Evolutionary conservation across 768 basidiomycete genomes (phyloP), one percentile per base, ranked within the genome.

Genomic region (Hirschioporus abietinus): DNA sequence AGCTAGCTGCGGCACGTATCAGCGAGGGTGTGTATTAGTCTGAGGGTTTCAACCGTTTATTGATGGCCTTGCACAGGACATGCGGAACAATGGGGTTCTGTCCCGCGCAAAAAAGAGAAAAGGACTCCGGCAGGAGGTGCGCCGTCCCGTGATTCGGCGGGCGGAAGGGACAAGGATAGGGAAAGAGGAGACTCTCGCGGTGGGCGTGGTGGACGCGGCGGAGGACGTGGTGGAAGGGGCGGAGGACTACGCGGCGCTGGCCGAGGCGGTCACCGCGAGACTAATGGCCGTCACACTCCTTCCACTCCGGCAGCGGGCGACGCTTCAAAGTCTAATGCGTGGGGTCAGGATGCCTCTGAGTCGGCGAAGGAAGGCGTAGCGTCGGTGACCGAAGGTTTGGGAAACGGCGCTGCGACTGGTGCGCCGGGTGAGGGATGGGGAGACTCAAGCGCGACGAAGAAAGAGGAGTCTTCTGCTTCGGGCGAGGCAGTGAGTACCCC

Each of bases 41-140:
- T 0, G 7, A 58, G 9, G 35, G 52, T 9, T 57, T 60, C 12
- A 1, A 18, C 52, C 52, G 52, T 68, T 65, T 35, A 66, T 60
- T 67, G 66, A 64, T 67, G 42, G 68, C 68, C 63, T 70, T 64
- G 65, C 26, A 67, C 74, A 94, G 92, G 92, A 72, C 81, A 82
- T 70, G 89, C 83, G 61, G 86, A 88, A 75, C 90, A 89, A 73
- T 95, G 92, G 92, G 92, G 85, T 64, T 86, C 91, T 65, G 92
- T 93, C 66, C 86, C 86, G 69, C 89, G 86, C 77, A 94, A 93
- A 85, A 95, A 92, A 81, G 91, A 94, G 76, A 93, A 93, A 83
- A 93, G 92, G 78, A 59, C 69, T 0, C 63, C 80, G 23, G 58
- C 81, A 34, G 63, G 78, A 52, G 81, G 83, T 58, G 63, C 79